These are phyloP conservation scores for Mycena latifolia DNA, from an alignment of 768 basidiomycete species.

Conservation along the genomic window DNA sequence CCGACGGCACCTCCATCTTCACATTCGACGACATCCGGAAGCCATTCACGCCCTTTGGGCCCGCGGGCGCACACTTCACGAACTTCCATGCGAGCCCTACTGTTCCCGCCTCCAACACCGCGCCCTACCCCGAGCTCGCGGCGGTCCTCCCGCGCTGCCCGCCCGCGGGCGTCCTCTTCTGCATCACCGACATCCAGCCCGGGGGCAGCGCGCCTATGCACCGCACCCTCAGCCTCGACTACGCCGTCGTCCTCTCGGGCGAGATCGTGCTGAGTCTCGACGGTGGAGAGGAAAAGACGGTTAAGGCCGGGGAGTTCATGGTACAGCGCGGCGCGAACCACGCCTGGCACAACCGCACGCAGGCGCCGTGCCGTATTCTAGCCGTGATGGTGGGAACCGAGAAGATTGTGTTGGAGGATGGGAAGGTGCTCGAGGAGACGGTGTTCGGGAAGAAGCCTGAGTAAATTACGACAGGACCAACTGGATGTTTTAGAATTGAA, in stretches of 20 bases:
- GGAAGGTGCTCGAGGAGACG: constrained; percentile 21
- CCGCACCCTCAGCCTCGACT: constrained; percentile 32
- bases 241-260: constrained; percentile 31
- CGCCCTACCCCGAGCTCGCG: constrained; percentile 21
- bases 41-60: constrained; percentile 17
- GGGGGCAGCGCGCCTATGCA: constrained; percentile 31
- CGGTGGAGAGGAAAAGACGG: constrained; percentile 25
- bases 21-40: constrained; percentile 13
- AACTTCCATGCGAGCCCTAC: constrained; percentile 25
- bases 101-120: constrained; percentile 26
- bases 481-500: too few relatives aligned
- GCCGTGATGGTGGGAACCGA: constrained; percentile 26
- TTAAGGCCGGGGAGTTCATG: constrained; percentile 28
- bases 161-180: constrained; percentile 24
- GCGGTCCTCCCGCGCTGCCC: constrained; percentile 20
- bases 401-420: constrained; percentile 28
- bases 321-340: constrained; percentile 31
- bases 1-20: constrained; percentile 12
- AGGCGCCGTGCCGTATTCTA: constrained; percentile 24
- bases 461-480: not conserved
- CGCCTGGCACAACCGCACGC: constrained; percentile 27
- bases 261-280: constrained; percentile 29
- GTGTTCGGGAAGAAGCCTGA: constrained; percentile 30
- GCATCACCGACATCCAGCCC: constrained; percentile 13
- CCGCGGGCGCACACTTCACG: constrained; percentile 5